Conservation (phyloP, 306 rosid species). For the Quercus wislizeni region DNA sequence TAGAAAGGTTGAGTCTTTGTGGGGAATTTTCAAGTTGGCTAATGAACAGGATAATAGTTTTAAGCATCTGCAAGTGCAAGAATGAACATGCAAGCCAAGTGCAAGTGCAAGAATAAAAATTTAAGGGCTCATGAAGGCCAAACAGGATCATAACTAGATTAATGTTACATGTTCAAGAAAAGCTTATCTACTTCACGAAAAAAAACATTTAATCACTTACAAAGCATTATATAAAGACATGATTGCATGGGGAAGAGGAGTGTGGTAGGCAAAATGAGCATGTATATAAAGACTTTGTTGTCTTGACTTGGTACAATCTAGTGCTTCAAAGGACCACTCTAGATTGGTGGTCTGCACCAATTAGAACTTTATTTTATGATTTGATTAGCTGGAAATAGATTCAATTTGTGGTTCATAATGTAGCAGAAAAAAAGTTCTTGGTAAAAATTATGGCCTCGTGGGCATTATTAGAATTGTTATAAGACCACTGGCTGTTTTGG, state of each 20-base stretch:
- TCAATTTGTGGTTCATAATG: background rate
- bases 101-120: too few species aligned
- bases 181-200: too few species aligned
- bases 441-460: background rate
- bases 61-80: too few species aligned
- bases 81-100: too few species aligned
- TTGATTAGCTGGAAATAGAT: constrained; percentile 3
- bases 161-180: too few species aligned
- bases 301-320: constrained; percentile 9
- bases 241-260: constrained; percentile 5
- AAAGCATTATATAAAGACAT: too few species aligned
- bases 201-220: too few species aligned
- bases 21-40: too few species aligned
- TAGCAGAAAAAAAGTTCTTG: constrained; percentile 12
- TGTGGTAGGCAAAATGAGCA: background rate
- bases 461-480: background rate
- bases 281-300: constrained; percentile 42
- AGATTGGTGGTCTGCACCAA: background rate
- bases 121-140: too few species aligned
- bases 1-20: too few species aligned
- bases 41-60: too few species aligned
- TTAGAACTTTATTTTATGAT: background rate
- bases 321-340: background rate
- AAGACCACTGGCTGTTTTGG: constrained; percentile 26
- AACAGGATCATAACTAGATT: too few species aligned